phyloP scores from a whole-genome alignment of 371 early-diverging fungal genomes.

The Mortierella sp. region DNA sequence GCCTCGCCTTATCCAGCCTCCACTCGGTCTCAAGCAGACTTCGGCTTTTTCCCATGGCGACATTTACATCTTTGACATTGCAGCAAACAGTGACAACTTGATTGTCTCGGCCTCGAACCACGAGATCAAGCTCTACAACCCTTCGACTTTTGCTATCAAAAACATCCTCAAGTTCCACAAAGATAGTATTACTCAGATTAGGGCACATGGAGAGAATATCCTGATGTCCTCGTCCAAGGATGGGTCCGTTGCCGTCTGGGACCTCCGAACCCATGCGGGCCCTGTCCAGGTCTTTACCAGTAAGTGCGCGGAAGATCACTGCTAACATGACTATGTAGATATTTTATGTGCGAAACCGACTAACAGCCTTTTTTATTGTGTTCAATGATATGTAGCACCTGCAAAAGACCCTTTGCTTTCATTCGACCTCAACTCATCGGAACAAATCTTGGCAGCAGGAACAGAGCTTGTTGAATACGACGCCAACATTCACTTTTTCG shows the following conservation, averaged over 20 bases:
- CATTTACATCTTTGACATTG: constrained; percentile 78
- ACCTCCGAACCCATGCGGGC: constrained; percentile 67
- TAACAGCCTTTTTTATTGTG: not conserved
- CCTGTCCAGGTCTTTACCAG: constrained; percentile 74
- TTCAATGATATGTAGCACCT: constrained; percentile 34
- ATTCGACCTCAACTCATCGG: constrained; percentile 77
- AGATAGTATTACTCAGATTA: constrained; percentile 73
- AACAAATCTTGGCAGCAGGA: constrained; percentile 79
- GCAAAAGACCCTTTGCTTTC: constrained; percentile 72
- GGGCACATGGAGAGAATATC: constrained; percentile 70
- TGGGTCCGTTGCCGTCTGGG: constrained; percentile 78
- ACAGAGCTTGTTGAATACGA: constrained; percentile 76
- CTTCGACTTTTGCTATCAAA: constrained; percentile 63
- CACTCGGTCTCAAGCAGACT: constrained; percentile 49
- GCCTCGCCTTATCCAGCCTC: constrained; percentile 60
- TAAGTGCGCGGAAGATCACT: constrained; percentile 47
- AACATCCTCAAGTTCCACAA: constrained; percentile 64
- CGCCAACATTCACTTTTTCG: constrained; percentile 84
- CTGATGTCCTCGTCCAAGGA: constrained; percentile 77
- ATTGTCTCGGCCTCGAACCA: constrained; percentile 80
- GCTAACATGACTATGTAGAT: not conserved
- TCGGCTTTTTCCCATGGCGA: constrained; percentile 66
- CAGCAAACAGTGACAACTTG: constrained; percentile 67
- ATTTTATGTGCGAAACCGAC: not conserved
- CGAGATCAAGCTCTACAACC: constrained; percentile 78